phyloP scores from a whole-genome alignment of 2,329 filamentous ascomycete species.

The Pseudohalonectria lignicola region DNA sequence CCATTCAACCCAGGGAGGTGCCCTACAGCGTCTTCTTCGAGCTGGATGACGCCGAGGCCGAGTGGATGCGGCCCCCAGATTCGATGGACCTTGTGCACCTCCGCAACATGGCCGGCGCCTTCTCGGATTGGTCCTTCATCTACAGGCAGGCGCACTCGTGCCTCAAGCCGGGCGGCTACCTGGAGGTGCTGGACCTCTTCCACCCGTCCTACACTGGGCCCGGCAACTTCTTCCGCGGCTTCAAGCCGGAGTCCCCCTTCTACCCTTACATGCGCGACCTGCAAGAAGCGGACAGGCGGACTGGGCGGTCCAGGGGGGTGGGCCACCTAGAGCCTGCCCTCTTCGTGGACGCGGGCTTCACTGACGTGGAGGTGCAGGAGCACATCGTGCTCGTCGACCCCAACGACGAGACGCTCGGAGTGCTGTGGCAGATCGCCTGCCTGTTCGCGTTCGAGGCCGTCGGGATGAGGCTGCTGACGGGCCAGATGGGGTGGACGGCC shows the following conservation, averaged over 20 bases:
- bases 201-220: constrained; percentile 20
- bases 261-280: constrained; percentile 12
- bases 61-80: constrained; percentile 43
- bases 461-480: constrained; percentile 38
- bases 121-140: constrained; percentile 42
- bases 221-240: constrained; percentile 13
- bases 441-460: constrained; percentile 28
- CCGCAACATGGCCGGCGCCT: constrained; percentile 43
- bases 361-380: constrained; percentile 27
- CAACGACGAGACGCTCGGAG: constrained; percentile 27
- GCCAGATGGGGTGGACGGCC: constrained; percentile 39
- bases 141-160: constrained; percentile 41
- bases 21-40: constrained; percentile 50
- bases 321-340: constrained; percentile 12
- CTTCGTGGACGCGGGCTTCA: constrained; percentile 30
- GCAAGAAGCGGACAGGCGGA: constrained; percentile 33
- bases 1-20: constrained; percentile 44
- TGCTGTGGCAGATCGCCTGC: constrained; percentile 31
- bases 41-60: constrained; percentile 44
- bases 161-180: constrained; percentile 39
- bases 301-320: constrained; percentile 8
- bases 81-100: constrained; percentile 46
- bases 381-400: constrained; percentile 34
- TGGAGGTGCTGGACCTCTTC: constrained; percentile 34
- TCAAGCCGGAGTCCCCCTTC: constrained; percentile 31